Conservation (phyloP, 768 basidiomycete genomes). For the Lactarius hengduanensis region DNA sequence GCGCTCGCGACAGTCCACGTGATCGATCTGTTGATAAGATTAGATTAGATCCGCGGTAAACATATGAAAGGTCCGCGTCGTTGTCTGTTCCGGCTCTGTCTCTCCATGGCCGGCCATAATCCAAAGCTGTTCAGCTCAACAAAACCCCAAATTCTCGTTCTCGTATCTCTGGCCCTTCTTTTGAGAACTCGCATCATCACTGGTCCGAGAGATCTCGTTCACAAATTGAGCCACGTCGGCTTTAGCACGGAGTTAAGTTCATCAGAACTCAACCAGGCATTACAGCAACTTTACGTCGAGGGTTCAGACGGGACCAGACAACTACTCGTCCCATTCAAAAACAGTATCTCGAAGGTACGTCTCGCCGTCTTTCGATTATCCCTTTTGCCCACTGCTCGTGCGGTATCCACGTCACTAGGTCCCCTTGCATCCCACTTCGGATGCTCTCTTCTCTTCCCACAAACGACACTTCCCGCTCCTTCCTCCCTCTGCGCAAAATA, state of each 20-base stretch:
- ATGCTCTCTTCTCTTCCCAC: conserved; percentile 51
- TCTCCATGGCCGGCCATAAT: background rate
- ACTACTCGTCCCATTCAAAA: conserved; percentile 65
- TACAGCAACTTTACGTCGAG: conserved; percentile 64
- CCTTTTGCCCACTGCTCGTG: background rate
- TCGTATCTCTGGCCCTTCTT: conserved; percentile 18
- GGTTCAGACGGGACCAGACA: conserved; percentile 58
- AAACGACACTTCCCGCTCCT: conserved; percentile 60
- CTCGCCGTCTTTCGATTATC: background rate
- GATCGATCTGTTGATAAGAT: conserved; percentile 17
- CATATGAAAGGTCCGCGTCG: background rate
- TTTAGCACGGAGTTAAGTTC: conserved; percentile 13
- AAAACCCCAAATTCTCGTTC: conserved; percentile 12
- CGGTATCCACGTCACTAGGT: conserved; percentile 35
- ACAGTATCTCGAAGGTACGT: conserved; percentile 60
- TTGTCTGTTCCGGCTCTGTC: background rate
- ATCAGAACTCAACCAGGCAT: conserved; percentile 46
- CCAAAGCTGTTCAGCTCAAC: conserved; percentile 7
- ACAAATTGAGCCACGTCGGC: conserved; percentile 10
- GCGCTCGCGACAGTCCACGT: conserved; percentile 42
- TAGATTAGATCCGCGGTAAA: background rate
- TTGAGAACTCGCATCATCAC: conserved; percentile 22
- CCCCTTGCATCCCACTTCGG: conserved; percentile 48
- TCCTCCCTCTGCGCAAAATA: conserved; percentile 38
- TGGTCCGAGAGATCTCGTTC: conserved; percentile 23